These are phyloP conservation scores for Lepidium didymum DNA, from an alignment of 345 rosid species.

Conservation along the genomic window DNA sequence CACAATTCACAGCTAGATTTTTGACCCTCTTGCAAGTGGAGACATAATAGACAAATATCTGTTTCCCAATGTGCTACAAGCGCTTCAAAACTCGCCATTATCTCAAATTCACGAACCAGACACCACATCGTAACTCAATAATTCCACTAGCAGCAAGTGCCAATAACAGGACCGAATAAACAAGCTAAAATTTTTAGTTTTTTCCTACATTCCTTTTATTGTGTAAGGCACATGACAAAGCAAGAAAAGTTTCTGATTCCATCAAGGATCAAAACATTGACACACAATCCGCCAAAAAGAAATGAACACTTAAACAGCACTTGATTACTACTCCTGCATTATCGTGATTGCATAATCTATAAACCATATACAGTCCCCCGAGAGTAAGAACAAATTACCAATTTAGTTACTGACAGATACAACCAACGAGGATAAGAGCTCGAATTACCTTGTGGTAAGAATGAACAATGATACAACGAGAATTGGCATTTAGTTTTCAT, in stretches of 20 bases:
- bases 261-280: too few relatives aligned
- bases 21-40: neutral
- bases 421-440: neutral
- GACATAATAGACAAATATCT: neutral
- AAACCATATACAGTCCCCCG: too few relatives aligned
- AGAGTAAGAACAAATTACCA: neutral
- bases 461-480: neutral
- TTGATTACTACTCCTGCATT: neutral
- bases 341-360: neutral
- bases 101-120: neutral
- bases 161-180: neutral
- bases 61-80: neutral
- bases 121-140: neutral
- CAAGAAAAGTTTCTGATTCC: neutral
- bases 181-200: neutral
- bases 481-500: neutral
- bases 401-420: slow-evolving; percentile 3
- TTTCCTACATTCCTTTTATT: neutral
- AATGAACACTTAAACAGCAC: neutral
- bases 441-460: slow-evolving; percentile 70
- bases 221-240: neutral
- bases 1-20: neutral
- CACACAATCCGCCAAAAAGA: neutral
- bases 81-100: neutral
- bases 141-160: neutral